phyloP scores from a whole-genome alignment of 2,329 filamentous ascomycete species.

The Botryotinia calthae region DNA sequence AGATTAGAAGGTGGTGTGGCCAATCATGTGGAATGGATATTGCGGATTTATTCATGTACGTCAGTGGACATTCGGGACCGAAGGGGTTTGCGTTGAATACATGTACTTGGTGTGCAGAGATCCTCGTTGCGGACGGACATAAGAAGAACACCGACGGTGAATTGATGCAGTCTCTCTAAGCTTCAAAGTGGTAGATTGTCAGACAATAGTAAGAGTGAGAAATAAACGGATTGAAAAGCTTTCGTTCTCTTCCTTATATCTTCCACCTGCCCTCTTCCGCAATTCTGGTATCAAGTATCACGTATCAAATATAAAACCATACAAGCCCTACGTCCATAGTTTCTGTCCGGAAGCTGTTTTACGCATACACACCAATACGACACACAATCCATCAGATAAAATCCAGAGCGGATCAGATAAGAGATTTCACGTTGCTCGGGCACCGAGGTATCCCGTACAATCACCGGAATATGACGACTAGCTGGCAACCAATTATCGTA shows the following conservation, averaged over 20 bases:
- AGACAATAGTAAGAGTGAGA: neutral
- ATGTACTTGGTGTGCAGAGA: too few species aligned
- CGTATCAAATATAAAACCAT: neutral
- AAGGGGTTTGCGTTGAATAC: neutral
- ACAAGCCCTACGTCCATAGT: neutral
- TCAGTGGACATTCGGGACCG: constrained; percentile 1
- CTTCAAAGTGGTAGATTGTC: neutral
- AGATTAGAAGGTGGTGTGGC: neutral
- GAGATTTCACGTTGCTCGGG: neutral
- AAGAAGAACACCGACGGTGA: neutral
- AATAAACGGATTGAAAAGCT: neutral
- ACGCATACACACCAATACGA: neutral
- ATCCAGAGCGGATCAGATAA: constrained; percentile 5
- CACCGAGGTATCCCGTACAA: neutral
- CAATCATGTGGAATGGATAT: neutral
- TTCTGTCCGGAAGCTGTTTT: neutral
- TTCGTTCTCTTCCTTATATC: neutral
- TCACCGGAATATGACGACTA: neutral
- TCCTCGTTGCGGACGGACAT: neutral
- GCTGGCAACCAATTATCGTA: neutral
- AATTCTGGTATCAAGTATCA: neutral
- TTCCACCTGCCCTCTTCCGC: neutral
- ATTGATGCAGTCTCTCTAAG: neutral
- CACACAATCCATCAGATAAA: constrained; percentile 8
- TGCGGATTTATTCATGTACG: neutral